Evolutionary conservation across 2,329 filamentous ascomycete genomes (phyloP).

Genomic region (Aspergillus sp.): DNA sequence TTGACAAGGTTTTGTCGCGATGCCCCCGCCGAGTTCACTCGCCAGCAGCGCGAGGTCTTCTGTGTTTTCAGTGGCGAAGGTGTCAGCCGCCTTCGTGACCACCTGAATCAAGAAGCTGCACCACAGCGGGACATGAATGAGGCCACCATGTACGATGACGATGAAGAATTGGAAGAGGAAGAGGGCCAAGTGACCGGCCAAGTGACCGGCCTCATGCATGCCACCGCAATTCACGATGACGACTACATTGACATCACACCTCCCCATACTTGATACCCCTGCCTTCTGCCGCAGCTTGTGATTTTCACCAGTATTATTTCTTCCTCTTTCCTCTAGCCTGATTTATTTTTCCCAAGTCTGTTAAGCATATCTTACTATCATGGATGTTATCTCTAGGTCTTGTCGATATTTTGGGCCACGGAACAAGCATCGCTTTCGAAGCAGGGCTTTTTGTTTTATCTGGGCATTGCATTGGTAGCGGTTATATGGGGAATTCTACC

Average conservation of each 20-base stretch:
- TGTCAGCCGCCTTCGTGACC: constrained; percentile 73
- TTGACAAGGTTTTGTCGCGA: constrained; percentile 82
- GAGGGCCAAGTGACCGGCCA: constrained; percentile 43
- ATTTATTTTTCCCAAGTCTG: constrained; percentile 9
- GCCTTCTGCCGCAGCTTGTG: constrained; percentile 21
- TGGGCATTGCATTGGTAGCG: constrained; percentile 34
- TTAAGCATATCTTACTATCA: constrained; percentile 6
- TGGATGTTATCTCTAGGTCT: constrained; percentile 9
- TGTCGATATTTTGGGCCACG: constrained; percentile 9
- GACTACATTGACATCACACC: constrained; percentile 40
- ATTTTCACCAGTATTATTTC: not conserved
- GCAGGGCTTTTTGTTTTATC: constrained; percentile 19
- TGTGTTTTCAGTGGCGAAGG: constrained; percentile 94
- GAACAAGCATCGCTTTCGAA: constrained; percentile 24
- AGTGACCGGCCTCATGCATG: constrained; percentile 43
- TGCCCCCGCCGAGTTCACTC: constrained; percentile 87
- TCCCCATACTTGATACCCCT: constrained; percentile 37
- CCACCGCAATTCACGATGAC: constrained; percentile 43
- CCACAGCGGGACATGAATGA: constrained; percentile 34
- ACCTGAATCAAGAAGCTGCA: constrained; percentile 61
- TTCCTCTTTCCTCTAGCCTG: constrained; percentile 2
- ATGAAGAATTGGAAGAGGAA: constrained; percentile 45
- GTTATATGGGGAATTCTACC: constrained; percentile 10
- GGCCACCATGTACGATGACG: constrained; percentile 46
- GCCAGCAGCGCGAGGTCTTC: constrained; percentile 92